Percentiles rank a stretch among this genome's conserved stretches.
These are phyloP conservation scores for Taxillus chinensis DNA, from an alignment of 164 flowering plant species.

Conservation along the genomic window DNA sequence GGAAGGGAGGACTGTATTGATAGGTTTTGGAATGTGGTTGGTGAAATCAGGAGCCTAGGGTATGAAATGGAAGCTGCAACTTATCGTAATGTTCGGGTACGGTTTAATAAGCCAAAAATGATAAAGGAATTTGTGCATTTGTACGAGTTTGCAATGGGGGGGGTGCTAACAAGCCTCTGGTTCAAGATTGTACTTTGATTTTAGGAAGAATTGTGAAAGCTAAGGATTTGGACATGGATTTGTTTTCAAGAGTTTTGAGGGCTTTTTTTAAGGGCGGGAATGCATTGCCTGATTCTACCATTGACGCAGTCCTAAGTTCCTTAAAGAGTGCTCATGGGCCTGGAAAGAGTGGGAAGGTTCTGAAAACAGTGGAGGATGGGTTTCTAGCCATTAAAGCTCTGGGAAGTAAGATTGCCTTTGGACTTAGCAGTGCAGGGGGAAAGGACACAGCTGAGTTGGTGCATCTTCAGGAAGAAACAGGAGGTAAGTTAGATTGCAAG, in stretches of 20 bases:
- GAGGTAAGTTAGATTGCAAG: constrained; percentile 16
- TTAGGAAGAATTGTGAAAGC: constrained; percentile 41
- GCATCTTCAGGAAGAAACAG: constrained; percentile 25
- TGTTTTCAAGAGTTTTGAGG: constrained; percentile 45
- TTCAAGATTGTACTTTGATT: constrained; percentile 41
- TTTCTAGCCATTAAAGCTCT: constrained; percentile 21
- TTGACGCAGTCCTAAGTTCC: constrained; percentile 49
- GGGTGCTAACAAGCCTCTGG: constrained; percentile 46
- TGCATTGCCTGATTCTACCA: constrained; percentile 27
- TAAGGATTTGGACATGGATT: constrained; percentile 39
- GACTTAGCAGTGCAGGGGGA: constrained; percentile 30
- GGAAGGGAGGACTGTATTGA: constrained; percentile 48
- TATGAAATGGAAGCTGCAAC: constrained; percentile 49
- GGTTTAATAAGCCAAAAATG: constrained; percentile 47
- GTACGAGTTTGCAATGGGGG: constrained; percentile 55
- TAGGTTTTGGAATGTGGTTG: constrained; percentile 49
- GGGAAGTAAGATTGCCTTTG: constrained; percentile 28
- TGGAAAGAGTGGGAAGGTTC: constrained; percentile 36
- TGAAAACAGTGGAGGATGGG: constrained; percentile 58
- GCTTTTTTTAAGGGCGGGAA: constrained; percentile 34
- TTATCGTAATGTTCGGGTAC: constrained; percentile 29
- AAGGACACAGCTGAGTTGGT: constrained; percentile 37
- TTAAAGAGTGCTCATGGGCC: constrained; percentile 51
- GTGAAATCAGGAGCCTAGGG: constrained; percentile 54
- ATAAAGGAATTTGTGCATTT: constrained; percentile 56